Evolutionary conservation across 257 asterid species (phyloP).

Genomic region (Leonotis leonurus): DNA sequence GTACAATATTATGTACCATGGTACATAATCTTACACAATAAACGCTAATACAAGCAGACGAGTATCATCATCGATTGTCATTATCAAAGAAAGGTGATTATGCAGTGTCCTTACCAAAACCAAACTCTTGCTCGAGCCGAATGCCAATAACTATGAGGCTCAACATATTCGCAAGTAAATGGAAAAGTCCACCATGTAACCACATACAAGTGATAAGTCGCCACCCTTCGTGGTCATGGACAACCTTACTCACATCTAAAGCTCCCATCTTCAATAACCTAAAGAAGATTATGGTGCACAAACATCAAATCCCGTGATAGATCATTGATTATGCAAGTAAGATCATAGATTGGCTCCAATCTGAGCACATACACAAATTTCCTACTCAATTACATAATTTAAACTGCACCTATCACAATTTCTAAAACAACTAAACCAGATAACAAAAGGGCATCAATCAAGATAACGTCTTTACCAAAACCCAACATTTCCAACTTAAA

Average conservation of each 20-base stretch:
- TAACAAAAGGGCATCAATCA: not conserved
- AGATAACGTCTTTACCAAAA: not conserved
- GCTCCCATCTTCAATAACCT: slow-evolving; percentile 82
- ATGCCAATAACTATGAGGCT: slow-evolving; percentile 77
- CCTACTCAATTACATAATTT: not conserved
- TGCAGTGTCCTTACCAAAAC: slow-evolving; percentile 53
- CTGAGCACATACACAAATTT: not conserved
- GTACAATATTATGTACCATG: not conserved
- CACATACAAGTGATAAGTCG: slow-evolving; percentile 91
- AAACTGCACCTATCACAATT: not conserved
- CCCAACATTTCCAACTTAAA: no score
- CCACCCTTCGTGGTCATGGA: slow-evolving; percentile 69
- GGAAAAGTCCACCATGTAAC: slow-evolving; percentile 86
- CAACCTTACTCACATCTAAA: slow-evolving; percentile 66
- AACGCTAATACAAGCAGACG: not conserved
- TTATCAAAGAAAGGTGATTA: not conserved
- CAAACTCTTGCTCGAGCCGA: slow-evolving; percentile 87
- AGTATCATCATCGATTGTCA: not conserved
- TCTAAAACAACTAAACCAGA: not conserved
- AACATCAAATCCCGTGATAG: not conserved
- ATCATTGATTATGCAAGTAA: not conserved
- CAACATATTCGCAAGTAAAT: slow-evolving; percentile 88
- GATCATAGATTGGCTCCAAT: no score
- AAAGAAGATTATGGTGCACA: not conserved
- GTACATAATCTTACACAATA: not conserved